These are phyloP conservation scores for Chlamydomonas incerta DNA, from an alignment of 139 green algal species.

Conservation along the genomic window DNA sequence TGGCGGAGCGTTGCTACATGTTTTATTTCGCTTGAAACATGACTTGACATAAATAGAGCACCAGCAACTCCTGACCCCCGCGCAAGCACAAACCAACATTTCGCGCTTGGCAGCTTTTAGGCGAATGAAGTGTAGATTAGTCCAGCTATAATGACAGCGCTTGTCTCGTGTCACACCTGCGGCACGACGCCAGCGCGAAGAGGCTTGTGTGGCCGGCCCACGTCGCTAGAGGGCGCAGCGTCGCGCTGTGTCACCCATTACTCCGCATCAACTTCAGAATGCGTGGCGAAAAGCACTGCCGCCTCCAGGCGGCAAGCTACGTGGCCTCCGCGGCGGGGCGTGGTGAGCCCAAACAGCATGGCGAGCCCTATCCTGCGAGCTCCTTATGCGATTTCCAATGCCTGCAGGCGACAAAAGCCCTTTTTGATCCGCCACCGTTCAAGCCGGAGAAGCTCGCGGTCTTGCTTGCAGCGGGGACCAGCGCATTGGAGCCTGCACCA, in stretches of 20 bases:
- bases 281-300: neutral
- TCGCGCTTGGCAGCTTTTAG: too few species aligned
- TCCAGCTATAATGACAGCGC: neutral
- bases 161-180: too few species aligned
- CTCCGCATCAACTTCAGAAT: constrained; percentile 21
- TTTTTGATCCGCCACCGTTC: constrained; percentile 81
- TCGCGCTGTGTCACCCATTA: constrained; percentile 7
- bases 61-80: too few species aligned
- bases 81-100: too few species aligned
- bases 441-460: constrained; percentile 76
- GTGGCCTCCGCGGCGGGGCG: neutral
- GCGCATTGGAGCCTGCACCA: neutral
- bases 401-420: constrained; percentile 29
- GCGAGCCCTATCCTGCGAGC: neutral
- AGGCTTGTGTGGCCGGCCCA: neutral
- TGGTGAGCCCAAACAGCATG: neutral
- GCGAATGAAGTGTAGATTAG: neutral
- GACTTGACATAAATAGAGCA: too few species aligned
- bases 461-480: constrained; percentile 37
- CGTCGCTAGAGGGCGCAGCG: neutral
- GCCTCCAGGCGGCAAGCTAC: neutral
- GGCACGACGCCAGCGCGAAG: too few species aligned
- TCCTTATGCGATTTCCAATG: neutral
- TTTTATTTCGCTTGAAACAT: too few species aligned
- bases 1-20: too few species aligned